Conservation (phyloP, 768 basidiomycete genomes). For the Hydnomerulius pinastri region DNA sequence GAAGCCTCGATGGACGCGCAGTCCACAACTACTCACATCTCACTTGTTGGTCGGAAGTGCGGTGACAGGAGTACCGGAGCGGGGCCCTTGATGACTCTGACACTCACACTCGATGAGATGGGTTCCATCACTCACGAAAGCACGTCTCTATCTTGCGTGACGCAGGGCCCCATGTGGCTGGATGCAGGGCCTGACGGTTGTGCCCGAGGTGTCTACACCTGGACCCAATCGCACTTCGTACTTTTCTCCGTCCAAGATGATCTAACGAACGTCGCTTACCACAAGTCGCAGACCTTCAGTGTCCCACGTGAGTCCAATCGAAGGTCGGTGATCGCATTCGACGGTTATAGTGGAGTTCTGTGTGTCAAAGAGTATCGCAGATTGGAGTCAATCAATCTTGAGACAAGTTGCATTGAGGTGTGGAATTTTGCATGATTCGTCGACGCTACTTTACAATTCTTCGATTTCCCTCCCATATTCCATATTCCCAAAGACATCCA, state of each 20-base stretch:
- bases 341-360: slow-evolving; percentile 5
- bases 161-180: neutral
- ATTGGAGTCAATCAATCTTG: neutral
- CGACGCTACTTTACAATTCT: no score
- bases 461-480: no score
- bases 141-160: neutral
- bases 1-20: neutral
- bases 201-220: neutral
- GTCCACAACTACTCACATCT: neutral
- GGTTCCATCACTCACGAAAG: neutral
- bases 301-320: neutral
- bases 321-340: neutral
- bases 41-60: neutral
- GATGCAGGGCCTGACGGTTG: slow-evolving; percentile 7
- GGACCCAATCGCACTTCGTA: neutral
- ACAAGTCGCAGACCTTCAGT: neutral
- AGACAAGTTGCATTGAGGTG: neutral
- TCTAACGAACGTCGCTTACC: neutral
- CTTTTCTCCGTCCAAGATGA: slow-evolving; percentile 1
- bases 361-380: neutral
- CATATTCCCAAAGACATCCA: no score
- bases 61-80: neutral
- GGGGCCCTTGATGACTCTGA: neutral
- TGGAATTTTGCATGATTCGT: neutral
- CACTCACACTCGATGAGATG: neutral